Evolutionary conservation across 2,329 filamentous ascomycete genomes (phyloP).

Genomic region (Arthrobotrys megalospora): DNA sequence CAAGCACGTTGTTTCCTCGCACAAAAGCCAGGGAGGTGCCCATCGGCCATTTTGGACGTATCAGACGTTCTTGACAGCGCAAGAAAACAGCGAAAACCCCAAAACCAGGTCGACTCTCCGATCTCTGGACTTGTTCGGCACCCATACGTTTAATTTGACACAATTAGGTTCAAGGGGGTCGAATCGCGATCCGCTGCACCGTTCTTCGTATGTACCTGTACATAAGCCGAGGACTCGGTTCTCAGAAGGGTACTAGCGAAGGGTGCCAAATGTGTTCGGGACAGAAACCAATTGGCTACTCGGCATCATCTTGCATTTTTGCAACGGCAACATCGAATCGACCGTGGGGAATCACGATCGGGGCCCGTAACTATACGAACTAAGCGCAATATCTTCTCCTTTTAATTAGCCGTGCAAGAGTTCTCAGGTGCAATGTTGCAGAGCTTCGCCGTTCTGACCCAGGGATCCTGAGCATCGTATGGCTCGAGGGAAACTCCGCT

Average conservation of each 20-base stretch:
- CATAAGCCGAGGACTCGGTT: background rate
- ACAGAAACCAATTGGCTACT: slow-evolving; percentile 56
- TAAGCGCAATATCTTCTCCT: slow-evolving; percentile 41
- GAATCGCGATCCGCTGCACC: slow-evolving; percentile 35
- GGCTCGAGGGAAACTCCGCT: slow-evolving; percentile 17
- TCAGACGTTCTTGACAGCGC: slow-evolving; percentile 21
- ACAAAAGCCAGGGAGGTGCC: slow-evolving; percentile 27
- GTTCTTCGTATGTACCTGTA: slow-evolving; percentile 38
- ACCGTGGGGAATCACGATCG: slow-evolving; percentile 20
- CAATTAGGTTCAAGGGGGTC: slow-evolving; percentile 17
- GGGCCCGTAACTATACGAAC: background rate
- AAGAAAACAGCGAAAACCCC: slow-evolving; percentile 40
- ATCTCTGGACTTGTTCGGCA: slow-evolving; percentile 45
- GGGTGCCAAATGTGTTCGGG: slow-evolving; percentile 26
- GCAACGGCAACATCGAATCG: slow-evolving; percentile 1
- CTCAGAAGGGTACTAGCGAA: slow-evolving; percentile 39
- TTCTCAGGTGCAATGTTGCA: slow-evolving; percentile 1
- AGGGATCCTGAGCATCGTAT: background rate
- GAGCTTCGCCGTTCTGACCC: slow-evolving; percentile 28
- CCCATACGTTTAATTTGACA: slow-evolving; percentile 33
- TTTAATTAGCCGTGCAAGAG: slow-evolving; percentile 33
- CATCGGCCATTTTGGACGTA: slow-evolving; percentile 29
- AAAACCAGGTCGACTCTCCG: slow-evolving; percentile 51
- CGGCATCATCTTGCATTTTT: slow-evolving; percentile 25
- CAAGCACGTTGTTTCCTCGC: slow-evolving; percentile 31